These are phyloP conservation scores for Graphilbum fragrans DNA, from an alignment of 2,329 filamentous ascomycete genomes.

Conservation along the genomic window DNA sequence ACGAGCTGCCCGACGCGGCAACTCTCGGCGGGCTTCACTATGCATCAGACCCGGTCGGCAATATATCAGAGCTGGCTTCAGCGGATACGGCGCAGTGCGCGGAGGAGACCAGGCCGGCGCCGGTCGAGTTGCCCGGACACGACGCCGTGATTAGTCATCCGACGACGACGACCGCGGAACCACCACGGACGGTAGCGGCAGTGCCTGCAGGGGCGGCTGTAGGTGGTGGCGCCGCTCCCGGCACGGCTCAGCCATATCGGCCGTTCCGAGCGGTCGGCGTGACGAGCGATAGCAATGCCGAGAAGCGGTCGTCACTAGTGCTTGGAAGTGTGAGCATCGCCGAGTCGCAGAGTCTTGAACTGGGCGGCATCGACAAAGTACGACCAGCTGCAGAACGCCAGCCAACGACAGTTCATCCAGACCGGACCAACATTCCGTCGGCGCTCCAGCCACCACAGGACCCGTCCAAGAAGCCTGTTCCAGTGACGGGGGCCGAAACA, in stretches of 20 bases:
- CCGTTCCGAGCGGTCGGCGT: constrained; percentile 1
- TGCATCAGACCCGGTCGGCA: constrained; percentile 26
- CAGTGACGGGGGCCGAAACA: background rate
- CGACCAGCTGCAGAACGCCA: constrained; percentile 8
- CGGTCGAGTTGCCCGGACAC: constrained; percentile 31
- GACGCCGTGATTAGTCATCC: constrained; percentile 10
- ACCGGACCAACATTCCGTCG: constrained; percentile 12
- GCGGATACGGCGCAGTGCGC: constrained; percentile 26
- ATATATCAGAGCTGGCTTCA: constrained; percentile 35
- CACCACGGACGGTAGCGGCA: no score
- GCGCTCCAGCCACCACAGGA: constrained; percentile 13
- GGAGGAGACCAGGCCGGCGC: constrained; percentile 29
- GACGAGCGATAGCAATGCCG: background rate
- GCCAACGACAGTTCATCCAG: constrained; percentile 9
- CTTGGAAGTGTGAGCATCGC: constrained; percentile 5
- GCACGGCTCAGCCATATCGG: no score
- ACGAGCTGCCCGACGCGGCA: constrained; percentile 17
- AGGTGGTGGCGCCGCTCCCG: no score
- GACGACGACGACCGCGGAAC: no score
- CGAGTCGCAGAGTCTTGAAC: constrained; percentile 4
- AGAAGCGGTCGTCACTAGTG: constrained; percentile 1
- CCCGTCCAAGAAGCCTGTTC: constrained; percentile 9
- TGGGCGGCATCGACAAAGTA: constrained; percentile 5
- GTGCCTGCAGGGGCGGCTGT: no score
- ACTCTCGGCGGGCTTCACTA: constrained; percentile 8